Evolutionary conservation across 169 alveolate genomes (phyloP).

Genomic region (Cryptosporidium xiaoi): DNA sequence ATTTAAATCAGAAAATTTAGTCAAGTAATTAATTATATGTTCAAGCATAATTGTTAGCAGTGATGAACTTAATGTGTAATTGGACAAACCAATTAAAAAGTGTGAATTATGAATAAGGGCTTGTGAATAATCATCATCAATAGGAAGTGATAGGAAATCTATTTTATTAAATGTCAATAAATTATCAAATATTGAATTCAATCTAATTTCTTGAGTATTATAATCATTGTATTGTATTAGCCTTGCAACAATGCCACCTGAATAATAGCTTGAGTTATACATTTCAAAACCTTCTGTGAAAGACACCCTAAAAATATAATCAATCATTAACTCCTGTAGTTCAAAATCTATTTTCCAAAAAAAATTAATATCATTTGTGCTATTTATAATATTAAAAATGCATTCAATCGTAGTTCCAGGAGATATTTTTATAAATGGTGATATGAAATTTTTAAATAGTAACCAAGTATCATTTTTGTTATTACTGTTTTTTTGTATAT

Average conservation of each 20-base stretch:
- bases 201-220: not conserved
- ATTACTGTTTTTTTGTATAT: not conserved
- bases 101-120: constrained; percentile 21
- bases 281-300: constrained; percentile 52
- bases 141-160: not conserved
- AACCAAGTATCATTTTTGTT: constrained; percentile 5
- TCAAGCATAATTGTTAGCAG: not conserved
- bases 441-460: constrained; percentile 20
- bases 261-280: constrained; percentile 7
- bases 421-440: constrained; percentile 22
- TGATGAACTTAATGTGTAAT: constrained; percentile 6
- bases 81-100: constrained; percentile 43
- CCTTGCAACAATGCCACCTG: constrained; percentile 19
- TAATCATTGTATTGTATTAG: constrained; percentile 1
- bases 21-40: not conserved
- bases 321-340: constrained; percentile 3
- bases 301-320: constrained; percentile 21
- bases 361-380: not conserved
- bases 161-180: constrained; percentile 2
- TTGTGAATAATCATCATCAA: constrained; percentile 23
- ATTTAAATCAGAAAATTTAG: constrained; percentile 15
- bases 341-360: constrained; percentile 35
- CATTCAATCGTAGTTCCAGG: constrained; percentile 62
- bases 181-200: constrained; percentile 6
- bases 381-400: not conserved